These are phyloP conservation scores for Colletotrichum siamense DNA, from an alignment of 2,329 filamentous ascomycete genomes.

Conservation along the genomic window DNA sequence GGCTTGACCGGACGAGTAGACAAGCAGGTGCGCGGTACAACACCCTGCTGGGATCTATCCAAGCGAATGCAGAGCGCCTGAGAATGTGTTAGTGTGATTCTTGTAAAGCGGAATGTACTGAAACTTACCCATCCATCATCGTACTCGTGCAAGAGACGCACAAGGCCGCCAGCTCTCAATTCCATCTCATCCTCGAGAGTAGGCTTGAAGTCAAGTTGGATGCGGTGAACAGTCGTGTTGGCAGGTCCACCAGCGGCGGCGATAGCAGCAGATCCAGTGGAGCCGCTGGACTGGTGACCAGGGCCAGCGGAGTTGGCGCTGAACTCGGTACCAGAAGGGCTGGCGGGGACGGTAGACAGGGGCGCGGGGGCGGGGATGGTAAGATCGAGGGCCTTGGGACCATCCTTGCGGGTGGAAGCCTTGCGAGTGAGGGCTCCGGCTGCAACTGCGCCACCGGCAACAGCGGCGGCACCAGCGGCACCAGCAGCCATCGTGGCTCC, in stretches of 20 bases:
- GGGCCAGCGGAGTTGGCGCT: constrained; percentile 61
- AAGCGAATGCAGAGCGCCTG: constrained; percentile 90
- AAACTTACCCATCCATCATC: constrained; percentile 94
- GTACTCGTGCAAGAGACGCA: constrained; percentile 91
- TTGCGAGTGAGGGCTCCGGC: constrained; percentile 52
- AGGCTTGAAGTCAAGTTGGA: constrained; percentile 92
- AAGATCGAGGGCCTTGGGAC: constrained; percentile 58
- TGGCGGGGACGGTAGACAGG: constrained; percentile 50
- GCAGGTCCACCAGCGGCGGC: constrained; percentile 66
- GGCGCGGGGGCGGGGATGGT: constrained; percentile 45
- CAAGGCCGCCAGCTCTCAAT: constrained; percentile 80
- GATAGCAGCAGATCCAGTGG: constrained; percentile 62
- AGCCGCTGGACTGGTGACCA: constrained; percentile 49
- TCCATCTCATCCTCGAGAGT: constrained; percentile 92
- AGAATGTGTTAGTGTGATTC: constrained; percentile 33
- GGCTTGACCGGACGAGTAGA: constrained; percentile 93
- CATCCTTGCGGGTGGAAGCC: constrained; percentile 61
- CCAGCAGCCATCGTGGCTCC: constrained; percentile 39
- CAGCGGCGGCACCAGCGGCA: constrained; percentile 27
- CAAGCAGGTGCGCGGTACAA: constrained; percentile 90
- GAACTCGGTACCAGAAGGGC: constrained; percentile 69
- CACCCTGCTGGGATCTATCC: constrained; percentile 90
- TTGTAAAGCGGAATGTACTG: background rate
- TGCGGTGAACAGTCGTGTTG: constrained; percentile 78
- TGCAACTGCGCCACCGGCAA: constrained; percentile 41